Evolutionary conservation across 176 grass and related monocot species (phyloP), one percentile per base, ranked within the genome.

Genomic region (Carex scoparia): DNA sequence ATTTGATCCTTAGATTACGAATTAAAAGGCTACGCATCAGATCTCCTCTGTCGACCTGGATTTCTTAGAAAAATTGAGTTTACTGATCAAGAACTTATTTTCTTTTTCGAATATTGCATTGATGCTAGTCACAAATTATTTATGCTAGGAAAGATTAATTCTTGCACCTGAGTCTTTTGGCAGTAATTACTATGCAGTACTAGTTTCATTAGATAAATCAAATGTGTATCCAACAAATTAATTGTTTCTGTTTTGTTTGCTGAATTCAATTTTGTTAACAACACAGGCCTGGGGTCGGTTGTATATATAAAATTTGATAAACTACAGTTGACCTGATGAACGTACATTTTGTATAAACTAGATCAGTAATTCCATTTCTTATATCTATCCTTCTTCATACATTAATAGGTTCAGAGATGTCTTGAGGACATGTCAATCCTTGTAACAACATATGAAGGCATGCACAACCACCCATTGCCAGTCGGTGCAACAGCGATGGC

Each of bases 361-460:
- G 19, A 15, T 77, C 73, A 56, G 27, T 51, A 74, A 15, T 51
- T 28, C 5, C 14, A 28, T 33, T 33, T 74, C 3, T 86, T 4
- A 44, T 77, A 10, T 61, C 3, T 40, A 40, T 40, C 38, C 69
- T 54, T 64, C 0, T 84, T 31, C 3, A 73, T 71, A 44, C 74
- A 55, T 55, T 77, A 28, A 66, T 61, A 99, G 93, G 96, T 99
- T 33, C 96, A 95, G 66, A 86, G 96, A 88, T 99, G 96, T 80
- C 88, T 88, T 12, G 93, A 99, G 66, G 96, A 99, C 87, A 99
- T 95, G 91, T 89, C 96, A 49, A 99, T 99, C 65, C 88, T 99
- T 60, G 87, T 99, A 84, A 99, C 96, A 23, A 99, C 96, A 64
- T 99, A 99, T 82, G 96, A 95, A 91, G 96, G 93, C 46, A 95